Conservation (phyloP, 345 rosid genomes). For the Populus alba region DNA sequence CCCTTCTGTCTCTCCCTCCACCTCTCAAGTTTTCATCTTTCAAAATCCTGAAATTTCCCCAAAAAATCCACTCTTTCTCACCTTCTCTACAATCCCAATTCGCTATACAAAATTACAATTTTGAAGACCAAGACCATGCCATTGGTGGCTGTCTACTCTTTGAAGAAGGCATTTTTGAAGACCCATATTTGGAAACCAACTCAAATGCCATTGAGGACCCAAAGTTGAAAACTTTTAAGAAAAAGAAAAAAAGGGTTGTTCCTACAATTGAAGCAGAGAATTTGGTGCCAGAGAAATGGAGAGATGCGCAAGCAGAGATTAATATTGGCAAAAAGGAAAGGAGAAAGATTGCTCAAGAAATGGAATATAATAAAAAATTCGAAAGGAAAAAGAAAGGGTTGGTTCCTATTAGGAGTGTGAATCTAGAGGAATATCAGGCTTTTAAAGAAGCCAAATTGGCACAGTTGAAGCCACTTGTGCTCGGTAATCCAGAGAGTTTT, state of each 20-base stretch:
- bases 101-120: slow-evolving; percentile 19
- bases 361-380: slow-evolving; percentile 71
- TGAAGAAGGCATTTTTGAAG: slow-evolving; percentile 85
- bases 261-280: slow-evolving; percentile 48
- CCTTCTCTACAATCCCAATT: slow-evolving; percentile 39
- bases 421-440: slow-evolving; percentile 57
- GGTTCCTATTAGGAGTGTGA: slow-evolving; percentile 53
- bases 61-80: slow-evolving; percentile 34
- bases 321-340: slow-evolving; percentile 78
- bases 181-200: slow-evolving; percentile 50
- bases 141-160: slow-evolving; percentile 91
- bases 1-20: slow-evolving; percentile 7
- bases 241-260: slow-evolving; percentile 18
- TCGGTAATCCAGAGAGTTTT: slow-evolving; percentile 49
- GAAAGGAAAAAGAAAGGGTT: slow-evolving; percentile 66
- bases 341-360: slow-evolving; percentile 69
- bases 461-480: slow-evolving; percentile 61
- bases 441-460: slow-evolving; percentile 62
- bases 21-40: slow-evolving; percentile 11
- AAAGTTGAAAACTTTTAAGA: background rate
- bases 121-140: slow-evolving; percentile 44
- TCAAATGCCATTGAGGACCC: background rate
- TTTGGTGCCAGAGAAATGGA: slow-evolving; percentile 87
- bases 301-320: slow-evolving; percentile 71
- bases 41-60: slow-evolving; percentile 24